These are phyloP conservation scores for Chrysoporthe deuterocubensis DNA, from an alignment of 2,329 filamentous ascomycete species.

Conservation along the genomic window DNA sequence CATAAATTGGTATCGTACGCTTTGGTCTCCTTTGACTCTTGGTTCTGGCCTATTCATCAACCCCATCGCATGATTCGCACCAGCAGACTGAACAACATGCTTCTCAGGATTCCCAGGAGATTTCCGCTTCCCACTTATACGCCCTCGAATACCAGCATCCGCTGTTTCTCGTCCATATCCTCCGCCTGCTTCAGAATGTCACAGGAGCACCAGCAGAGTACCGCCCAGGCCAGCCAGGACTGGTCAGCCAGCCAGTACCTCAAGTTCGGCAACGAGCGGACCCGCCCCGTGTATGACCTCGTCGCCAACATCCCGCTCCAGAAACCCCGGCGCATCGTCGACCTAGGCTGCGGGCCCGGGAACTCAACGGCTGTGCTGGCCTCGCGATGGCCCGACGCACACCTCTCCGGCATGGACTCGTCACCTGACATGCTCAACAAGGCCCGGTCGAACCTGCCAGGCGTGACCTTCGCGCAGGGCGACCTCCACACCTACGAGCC, in stretches of 20 bases:
- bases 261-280: constrained; percentile 58
- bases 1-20: background rate
- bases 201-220: constrained; percentile 4
- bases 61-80: background rate
- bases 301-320: constrained; percentile 50
- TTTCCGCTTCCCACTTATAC: background rate
- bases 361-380: constrained; percentile 59
- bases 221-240: constrained; percentile 34
- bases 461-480: constrained; percentile 48
- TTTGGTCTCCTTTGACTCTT: background rate
- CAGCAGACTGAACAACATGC: constrained; percentile 3
- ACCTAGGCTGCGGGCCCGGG: constrained; percentile 64
- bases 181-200: constrained; percentile 16
- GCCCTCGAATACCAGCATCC: background rate
- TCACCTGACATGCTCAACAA: constrained; percentile 59
- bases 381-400: constrained; percentile 50
- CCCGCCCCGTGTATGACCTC: constrained; percentile 57
- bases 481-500: constrained; percentile 50
- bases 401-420: constrained; percentile 56
- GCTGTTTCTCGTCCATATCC: background rate
- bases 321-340: constrained; percentile 51
- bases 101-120: background rate
- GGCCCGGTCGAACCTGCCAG: constrained; percentile 46
- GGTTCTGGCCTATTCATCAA: background rate
- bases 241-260: constrained; percentile 63